Evolutionary conservation across 1,284 basidiomycete genomes (phyloP).

Genomic region (Abortiporus biennis): DNA sequence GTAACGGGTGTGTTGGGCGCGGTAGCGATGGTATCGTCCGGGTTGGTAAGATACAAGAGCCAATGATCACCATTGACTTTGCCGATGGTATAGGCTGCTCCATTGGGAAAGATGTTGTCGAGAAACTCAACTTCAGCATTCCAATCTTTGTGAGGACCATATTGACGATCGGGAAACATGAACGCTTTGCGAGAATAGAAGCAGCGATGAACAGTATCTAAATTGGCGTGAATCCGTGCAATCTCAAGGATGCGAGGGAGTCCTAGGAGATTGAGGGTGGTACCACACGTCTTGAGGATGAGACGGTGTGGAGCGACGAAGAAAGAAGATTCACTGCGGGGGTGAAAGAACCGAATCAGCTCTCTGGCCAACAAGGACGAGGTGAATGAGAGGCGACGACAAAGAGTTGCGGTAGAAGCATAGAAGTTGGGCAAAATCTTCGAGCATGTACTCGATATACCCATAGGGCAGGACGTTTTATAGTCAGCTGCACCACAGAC

Average conservation of each 20-base stretch:
- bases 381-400: background rate
- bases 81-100: slow-evolving; percentile 94
- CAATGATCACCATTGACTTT: slow-evolving; percentile 99
- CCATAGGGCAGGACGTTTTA: too few species aligned
- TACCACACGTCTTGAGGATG: slow-evolving; percentile 99
- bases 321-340: slow-evolving; percentile 88
- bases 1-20: slow-evolving; percentile 3
- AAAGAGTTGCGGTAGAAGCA: too few species aligned
- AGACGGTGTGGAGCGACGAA: slow-evolving; percentile 95
- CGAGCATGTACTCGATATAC: too few species aligned
- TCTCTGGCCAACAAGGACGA: background rate
- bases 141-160: slow-evolving; percentile 95
- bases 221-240: slow-evolving; percentile 71
- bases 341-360: slow-evolving; percentile 11
- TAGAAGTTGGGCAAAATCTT: too few species aligned
- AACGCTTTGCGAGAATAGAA: slow-evolving; percentile 99
- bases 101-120: slow-evolving; percentile 83
- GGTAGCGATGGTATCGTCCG: slow-evolving; percentile 29
- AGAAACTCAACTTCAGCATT: slow-evolving; percentile 88
- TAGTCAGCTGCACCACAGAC: too few species aligned
- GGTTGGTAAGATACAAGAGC: slow-evolving; percentile 88
- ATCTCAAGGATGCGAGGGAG: slow-evolving; percentile 91
- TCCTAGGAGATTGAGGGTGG: slow-evolving; percentile 94
- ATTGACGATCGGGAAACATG: slow-evolving; percentile 98
- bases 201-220: slow-evolving; percentile 76